A percentile compares a stretch with the other conserved stretches of the same genome.
phyloP scores from a whole-genome alignment of 1,284 basidiomycete genomes.

The Ustanciosporium gigantosporum region DNA sequence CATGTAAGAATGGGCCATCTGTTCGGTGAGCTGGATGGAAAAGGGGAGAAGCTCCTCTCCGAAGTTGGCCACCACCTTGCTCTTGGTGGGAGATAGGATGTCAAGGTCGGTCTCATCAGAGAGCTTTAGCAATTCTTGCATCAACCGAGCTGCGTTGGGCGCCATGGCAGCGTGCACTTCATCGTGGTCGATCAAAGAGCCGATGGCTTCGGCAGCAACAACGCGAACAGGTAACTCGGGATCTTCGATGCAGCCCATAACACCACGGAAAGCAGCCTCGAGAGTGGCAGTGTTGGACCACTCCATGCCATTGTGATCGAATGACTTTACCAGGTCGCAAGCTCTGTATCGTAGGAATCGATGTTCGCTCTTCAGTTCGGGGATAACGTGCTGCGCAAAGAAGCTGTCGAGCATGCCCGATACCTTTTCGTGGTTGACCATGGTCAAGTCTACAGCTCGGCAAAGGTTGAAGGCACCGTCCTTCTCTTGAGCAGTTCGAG shows the following conservation, averaged over 20 bases:
- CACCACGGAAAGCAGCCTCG: slow-evolving; percentile 53
- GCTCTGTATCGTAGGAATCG: slow-evolving; percentile 55
- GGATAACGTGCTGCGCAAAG: slow-evolving; percentile 55
- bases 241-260: slow-evolving; percentile 64
- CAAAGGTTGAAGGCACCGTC: slow-evolving; percentile 56
- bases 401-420: slow-evolving; percentile 50
- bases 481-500: slow-evolving; percentile 47
- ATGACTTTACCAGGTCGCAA: slow-evolving; percentile 50
- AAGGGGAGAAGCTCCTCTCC: slow-evolving; percentile 82
- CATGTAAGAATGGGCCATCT: slow-evolving; percentile 67
- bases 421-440: slow-evolving; percentile 52
- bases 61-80: slow-evolving; percentile 82
- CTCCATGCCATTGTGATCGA: slow-evolving; percentile 52
- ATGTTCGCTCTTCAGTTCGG: slow-evolving; percentile 49
- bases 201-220: slow-evolving; percentile 78
- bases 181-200: slow-evolving; percentile 72
- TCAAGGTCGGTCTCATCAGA: slow-evolving; percentile 88
- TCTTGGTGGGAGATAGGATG: slow-evolving; percentile 77
- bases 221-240: slow-evolving; percentile 80
- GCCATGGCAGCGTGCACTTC: slow-evolving; percentile 75
- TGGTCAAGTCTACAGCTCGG: slow-evolving; percentile 46
- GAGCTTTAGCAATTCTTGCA: slow-evolving; percentile 85
- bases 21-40: slow-evolving; percentile 76
- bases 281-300: slow-evolving; percentile 49
- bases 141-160: slow-evolving; percentile 80